phyloP scores from a whole-genome alignment of 2,329 filamentous ascomycete species.

The Akanthomyces muscarius region DNA sequence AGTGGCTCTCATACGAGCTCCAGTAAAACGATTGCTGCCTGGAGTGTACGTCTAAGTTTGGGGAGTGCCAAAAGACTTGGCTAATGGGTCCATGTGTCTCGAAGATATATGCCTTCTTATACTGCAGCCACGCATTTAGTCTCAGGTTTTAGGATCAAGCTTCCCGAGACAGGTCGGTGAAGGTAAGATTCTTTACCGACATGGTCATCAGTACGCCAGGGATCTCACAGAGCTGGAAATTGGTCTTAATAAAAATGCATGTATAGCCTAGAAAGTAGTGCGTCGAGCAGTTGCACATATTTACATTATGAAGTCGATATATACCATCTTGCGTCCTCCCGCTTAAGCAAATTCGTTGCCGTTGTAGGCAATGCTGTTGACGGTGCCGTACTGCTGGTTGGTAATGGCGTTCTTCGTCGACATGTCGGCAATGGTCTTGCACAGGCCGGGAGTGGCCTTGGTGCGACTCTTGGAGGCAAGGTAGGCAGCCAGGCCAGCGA shows the following conservation, averaged over 20 bases:
- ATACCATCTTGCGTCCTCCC: not conserved
- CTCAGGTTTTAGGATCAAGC: too few species aligned
- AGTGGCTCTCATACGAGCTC: conserved; percentile 36
- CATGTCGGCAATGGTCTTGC: conserved; percentile 33
- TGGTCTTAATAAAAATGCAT: not conserved
- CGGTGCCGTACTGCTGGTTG: conserved; percentile 29
- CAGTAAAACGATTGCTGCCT: conserved; percentile 24
- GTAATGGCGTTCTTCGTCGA: conserved; percentile 33
- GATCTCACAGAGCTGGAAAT: not conserved
- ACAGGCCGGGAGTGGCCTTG: conserved; percentile 10
- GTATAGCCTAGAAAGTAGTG: too few species aligned
- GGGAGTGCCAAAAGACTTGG: too few species aligned
- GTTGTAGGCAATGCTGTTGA: conserved; percentile 45
- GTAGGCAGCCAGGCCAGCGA: conserved; percentile 23
- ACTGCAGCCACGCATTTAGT: too few species aligned
- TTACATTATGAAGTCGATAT: not conserved
- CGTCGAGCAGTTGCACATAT: not conserved
- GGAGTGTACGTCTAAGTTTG: not conserved
- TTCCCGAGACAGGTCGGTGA: too few species aligned
- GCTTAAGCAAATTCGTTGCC: conserved; percentile 24
- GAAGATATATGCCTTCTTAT: too few species aligned
- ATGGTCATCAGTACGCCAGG: not conserved
- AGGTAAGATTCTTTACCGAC: too few species aligned
- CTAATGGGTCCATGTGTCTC: too few species aligned
- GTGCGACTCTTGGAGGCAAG: conserved; percentile 32